Evolutionary conservation across 164 flowering plant species (phyloP).

Genomic region (Berberis vulgaris): DNA sequence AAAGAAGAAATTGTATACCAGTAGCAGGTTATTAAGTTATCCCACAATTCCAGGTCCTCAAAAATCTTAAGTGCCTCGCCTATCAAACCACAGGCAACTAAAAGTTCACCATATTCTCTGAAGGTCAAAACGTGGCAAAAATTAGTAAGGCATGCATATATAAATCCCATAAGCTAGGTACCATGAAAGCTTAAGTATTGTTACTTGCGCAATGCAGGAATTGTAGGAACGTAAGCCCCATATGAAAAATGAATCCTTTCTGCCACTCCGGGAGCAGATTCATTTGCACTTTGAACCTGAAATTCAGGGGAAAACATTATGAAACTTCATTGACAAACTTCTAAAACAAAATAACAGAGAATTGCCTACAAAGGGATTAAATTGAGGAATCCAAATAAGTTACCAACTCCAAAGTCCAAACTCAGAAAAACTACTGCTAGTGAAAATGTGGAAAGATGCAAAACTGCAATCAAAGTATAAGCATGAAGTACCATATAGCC

Average conservation of each 20-base stretch:
- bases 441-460: no score
- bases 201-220: slow-evolving; percentile 77
- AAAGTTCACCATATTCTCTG: slow-evolving; percentile 83
- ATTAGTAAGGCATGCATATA: not conserved
- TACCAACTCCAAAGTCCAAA: no score
- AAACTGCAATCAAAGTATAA: no score
- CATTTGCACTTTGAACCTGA: slow-evolving; percentile 55
- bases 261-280: slow-evolving; percentile 41
- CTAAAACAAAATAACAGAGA: not conserved
- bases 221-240: slow-evolving; percentile 56
- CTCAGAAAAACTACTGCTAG: no score
- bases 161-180: not conserved
- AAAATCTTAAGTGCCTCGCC: slow-evolving; percentile 84
- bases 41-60: slow-evolving; percentile 94
- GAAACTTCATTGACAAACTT: not conserved
- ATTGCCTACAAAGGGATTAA: not conserved
- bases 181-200: slow-evolving; percentile 1
- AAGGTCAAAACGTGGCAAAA: not conserved
- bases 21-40: slow-evolving; percentile 79
- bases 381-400: no score
- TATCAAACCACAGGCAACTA: slow-evolving; percentile 70
- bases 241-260: slow-evolving; percentile 51
- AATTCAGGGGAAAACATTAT: slow-evolving; percentile 2
- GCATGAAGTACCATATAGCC: no score
- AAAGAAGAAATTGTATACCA: slow-evolving; percentile 24